These are phyloP conservation scores for Colletotrichum ledebouriae DNA, from an alignment of 2,329 filamentous ascomycete genomes.

Conservation along the genomic window DNA sequence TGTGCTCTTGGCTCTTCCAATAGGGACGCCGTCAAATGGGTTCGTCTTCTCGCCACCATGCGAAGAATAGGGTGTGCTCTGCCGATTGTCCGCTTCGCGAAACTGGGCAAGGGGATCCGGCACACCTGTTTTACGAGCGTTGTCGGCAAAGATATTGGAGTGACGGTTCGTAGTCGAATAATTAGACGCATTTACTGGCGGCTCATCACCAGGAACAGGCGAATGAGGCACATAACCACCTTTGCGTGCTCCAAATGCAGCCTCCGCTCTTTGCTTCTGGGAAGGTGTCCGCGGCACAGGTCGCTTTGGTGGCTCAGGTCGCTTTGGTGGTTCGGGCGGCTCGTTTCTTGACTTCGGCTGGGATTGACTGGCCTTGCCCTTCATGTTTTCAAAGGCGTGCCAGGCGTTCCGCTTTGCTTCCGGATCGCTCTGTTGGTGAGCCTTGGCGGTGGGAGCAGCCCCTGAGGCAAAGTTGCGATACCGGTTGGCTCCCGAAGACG, in stretches of 20 bases:
- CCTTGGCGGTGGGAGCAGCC: conserved; percentile 59
- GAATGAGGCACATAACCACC: conserved; percentile 65
- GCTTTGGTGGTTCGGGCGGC: conserved; percentile 47
- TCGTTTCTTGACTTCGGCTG: conserved; percentile 47
- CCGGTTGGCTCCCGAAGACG: conserved; percentile 58
- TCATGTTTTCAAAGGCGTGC: conserved; percentile 59
- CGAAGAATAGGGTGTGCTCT: conserved; percentile 69
- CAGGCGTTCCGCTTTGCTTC: conserved; percentile 58
- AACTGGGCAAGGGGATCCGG: conserved; percentile 65
- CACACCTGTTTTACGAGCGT: conserved; percentile 44
- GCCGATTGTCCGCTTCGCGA: conserved; percentile 63
- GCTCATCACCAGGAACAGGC: conserved; percentile 64
- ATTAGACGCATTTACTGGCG: conserved; percentile 63
- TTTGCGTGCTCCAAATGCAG: conserved; percentile 66
- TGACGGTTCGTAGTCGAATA: conserved; percentile 58
- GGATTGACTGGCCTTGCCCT: conserved; percentile 51
- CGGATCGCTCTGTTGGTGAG: conserved; percentile 49
- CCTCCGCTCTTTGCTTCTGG: conserved; percentile 66
- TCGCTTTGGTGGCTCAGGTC: conserved; percentile 47
- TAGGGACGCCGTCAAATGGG: conserved; percentile 62
- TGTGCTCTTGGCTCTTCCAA: conserved; percentile 62
- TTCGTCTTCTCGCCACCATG: conserved; percentile 71
- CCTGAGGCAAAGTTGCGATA: conserved; percentile 60
- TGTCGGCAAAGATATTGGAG: conserved; percentile 46
- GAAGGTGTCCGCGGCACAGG: conserved; percentile 64